phyloP scores from a whole-genome alignment of 495 filamentous ascomycete species.

The Bombardia bombarda region DNA sequence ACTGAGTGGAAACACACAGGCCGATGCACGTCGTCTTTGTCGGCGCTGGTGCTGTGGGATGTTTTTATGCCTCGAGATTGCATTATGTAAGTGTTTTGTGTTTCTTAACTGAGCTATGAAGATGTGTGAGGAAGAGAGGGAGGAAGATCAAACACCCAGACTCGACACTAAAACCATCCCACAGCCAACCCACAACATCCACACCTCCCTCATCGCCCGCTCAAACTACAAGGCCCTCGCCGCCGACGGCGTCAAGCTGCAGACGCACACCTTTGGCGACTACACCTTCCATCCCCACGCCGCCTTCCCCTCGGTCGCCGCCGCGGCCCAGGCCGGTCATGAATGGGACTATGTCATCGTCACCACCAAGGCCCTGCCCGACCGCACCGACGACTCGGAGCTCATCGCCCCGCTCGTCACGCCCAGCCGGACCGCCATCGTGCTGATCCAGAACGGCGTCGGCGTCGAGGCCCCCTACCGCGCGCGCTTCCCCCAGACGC shows the following conservation, averaged over 20 bases:
- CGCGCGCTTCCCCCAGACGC: slow-evolving; percentile 41
- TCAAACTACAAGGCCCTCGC: slow-evolving; percentile 48
- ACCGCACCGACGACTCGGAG: slow-evolving; percentile 37
- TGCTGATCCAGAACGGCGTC: slow-evolving; percentile 65
- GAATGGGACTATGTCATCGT: slow-evolving; percentile 53
- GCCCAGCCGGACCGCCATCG: slow-evolving; percentile 38
- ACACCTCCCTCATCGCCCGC: slow-evolving; percentile 43
- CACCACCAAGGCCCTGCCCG: slow-evolving; percentile 51
- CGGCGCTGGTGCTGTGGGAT: slow-evolving; percentile 51
- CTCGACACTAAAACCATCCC: not conserved
- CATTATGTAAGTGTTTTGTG: slow-evolving; percentile 40
- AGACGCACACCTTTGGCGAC: slow-evolving; percentile 45
- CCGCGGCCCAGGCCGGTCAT: slow-evolving; percentile 17
- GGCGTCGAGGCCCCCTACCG: slow-evolving; percentile 60
- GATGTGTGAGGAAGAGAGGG: not conserved
- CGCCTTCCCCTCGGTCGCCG: slow-evolving; percentile 36
- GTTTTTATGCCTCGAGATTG: slow-evolving; percentile 50
- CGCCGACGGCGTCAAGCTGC: slow-evolving; percentile 35
- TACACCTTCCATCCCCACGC: slow-evolving; percentile 43
- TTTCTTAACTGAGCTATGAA: too few relatives aligned
- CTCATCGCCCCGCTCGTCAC: slow-evolving; percentile 46
- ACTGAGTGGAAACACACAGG: too few relatives aligned
- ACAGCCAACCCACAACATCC: slow-evolving; percentile 32
- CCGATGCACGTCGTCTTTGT: slow-evolving; percentile 47
- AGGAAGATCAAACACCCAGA: not conserved